Evolutionary conservation across 352 stramenopile genomes (phyloP), one percentile per base, ranked within the genome.

Genomic region (Globisporangium acanthophoron): DNA sequence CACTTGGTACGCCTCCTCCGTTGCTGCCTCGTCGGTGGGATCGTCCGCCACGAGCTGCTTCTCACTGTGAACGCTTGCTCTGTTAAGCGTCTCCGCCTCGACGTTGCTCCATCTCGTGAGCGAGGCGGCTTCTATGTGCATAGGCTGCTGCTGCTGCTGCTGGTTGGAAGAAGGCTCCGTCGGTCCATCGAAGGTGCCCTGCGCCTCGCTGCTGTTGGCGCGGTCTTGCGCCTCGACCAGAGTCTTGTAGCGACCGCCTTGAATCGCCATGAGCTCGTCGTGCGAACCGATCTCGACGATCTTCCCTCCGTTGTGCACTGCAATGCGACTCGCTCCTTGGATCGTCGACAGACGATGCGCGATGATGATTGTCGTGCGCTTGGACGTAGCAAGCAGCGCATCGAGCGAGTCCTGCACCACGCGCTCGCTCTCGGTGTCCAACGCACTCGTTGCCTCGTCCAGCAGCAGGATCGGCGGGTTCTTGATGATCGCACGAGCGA

Each of bases 201-300:
- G 21, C 46, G 18, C n/a, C 2, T 64, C 39, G 3, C 27, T 18
- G 13, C 67, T 70, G 37, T 52, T 56, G 12, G 44, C 24, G 13
- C 52, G 39, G 39, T 41, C 51, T 49, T 54, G 67, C 59, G 41
- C 58, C 50, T 54, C 15, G 2, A 88, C 69, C 5, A 89, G 55
- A 20, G 27, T 59, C 4, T 65, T 66, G 56, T 90, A 90, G n/a
- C 76, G 69, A 12, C 79, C 77, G 37, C 70, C 48, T 1, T 58
- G 18, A 8, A 82, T 68, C 8, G 35, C 21, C 54, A 98, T 66
- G 18, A 99, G 74, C 52, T 98, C 84, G 8, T 88, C 70, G 65
- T 99, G 96, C 7, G 84, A 96, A 3, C 96, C 97, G 11, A 88
- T 64, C 66, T 99, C 96, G 5, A 96, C 80, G n/a, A 99, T 90